phyloP scores from a whole-genome alignment of 2,329 filamentous ascomycete species.

The Hypocreales sp. region DNA sequence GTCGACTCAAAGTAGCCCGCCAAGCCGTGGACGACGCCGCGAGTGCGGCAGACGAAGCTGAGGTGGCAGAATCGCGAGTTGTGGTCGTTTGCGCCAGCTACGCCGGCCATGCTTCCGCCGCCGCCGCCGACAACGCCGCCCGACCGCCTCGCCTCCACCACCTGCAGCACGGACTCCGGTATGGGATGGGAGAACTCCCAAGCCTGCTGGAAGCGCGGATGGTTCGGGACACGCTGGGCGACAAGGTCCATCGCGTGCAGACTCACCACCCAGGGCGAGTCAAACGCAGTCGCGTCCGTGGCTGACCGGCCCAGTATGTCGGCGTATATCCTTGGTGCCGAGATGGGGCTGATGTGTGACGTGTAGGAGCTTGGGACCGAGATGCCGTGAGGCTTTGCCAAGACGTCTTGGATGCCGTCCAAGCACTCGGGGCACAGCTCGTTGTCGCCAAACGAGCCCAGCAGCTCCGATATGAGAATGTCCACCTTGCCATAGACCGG shows the following conservation, averaged over 20 bases:
- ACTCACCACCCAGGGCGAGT: constrained; percentile 91
- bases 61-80: constrained; percentile 70
- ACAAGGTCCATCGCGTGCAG: constrained; percentile 82
- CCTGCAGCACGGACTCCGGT: constrained; percentile 37
- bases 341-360: constrained; percentile 82
- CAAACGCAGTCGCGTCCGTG: constrained; percentile 57
- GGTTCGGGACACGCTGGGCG: constrained; percentile 44
- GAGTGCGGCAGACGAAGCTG: constrained; percentile 60
- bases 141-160: constrained; percentile 39
- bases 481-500: constrained; percentile 56
- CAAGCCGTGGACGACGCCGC: constrained; percentile 78
- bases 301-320: constrained; percentile 53
- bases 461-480: constrained; percentile 83
- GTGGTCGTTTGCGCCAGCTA: constrained; percentile 77
- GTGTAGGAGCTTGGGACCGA: constrained; percentile 91
- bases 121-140: constrained; percentile 52
- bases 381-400: constrained; percentile 66
- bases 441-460: constrained; percentile 93
- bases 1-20: constrained; percentile 94
- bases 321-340: constrained; percentile 69
- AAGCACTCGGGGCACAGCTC: constrained; percentile 93
- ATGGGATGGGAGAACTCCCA: constrained; percentile 74
- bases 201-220: constrained; percentile 52
- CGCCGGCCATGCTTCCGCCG: constrained; percentile 57
- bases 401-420: constrained; percentile 83